A percentile compares a stretch with the other conserved stretches of the same genome.
phyloP scores from a whole-genome alignment of 805 yeast genomes.

The Tetrapisispora iriomotensis region DNA sequence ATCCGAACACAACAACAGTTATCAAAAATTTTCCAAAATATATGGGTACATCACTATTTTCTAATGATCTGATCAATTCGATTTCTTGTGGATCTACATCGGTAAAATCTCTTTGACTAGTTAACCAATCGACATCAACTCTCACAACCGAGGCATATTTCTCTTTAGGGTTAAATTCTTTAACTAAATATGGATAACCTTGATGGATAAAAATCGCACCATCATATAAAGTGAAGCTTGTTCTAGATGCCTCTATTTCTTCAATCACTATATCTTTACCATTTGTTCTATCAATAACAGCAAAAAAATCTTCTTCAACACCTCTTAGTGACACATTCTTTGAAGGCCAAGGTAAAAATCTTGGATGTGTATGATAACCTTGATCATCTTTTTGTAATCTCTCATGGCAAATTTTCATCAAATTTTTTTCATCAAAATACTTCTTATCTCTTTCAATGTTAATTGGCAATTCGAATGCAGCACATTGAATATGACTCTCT shows the following conservation, averaged over 20 bases:
- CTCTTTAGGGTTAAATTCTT: slow-evolving; percentile 74
- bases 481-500: slow-evolving; percentile 87
- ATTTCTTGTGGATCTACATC: slow-evolving; percentile 82
- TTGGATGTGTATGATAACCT: slow-evolving; percentile 46
- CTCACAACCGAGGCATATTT: slow-evolving; percentile 75
- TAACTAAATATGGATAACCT: slow-evolving; percentile 79
- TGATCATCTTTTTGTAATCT: slow-evolving; percentile 33
- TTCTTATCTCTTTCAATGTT: slow-evolving; percentile 39
- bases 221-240: slow-evolving; percentile 79
- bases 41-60: slow-evolving; percentile 45
- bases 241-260: slow-evolving; percentile 79
- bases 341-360: slow-evolving; percentile 76
- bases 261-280: slow-evolving; percentile 72
- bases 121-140: slow-evolving; percentile 90
- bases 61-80: slow-evolving; percentile 50
- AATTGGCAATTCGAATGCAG: slow-evolving; percentile 78
- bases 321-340: slow-evolving; percentile 70
- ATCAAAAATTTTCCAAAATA: slow-evolving; percentile 68
- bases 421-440: slow-evolving; percentile 38
- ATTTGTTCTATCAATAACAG: slow-evolving; percentile 83
- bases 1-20: slow-evolving; percentile 81
- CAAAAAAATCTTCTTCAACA: slow-evolving; percentile 69
- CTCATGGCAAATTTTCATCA: slow-evolving; percentile 30
- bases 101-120: slow-evolving; percentile 84
- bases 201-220: slow-evolving; percentile 94